phyloP scores from a whole-genome alignment of 768 basidiomycete genomes.

The Boletus reticulatus region DNA sequence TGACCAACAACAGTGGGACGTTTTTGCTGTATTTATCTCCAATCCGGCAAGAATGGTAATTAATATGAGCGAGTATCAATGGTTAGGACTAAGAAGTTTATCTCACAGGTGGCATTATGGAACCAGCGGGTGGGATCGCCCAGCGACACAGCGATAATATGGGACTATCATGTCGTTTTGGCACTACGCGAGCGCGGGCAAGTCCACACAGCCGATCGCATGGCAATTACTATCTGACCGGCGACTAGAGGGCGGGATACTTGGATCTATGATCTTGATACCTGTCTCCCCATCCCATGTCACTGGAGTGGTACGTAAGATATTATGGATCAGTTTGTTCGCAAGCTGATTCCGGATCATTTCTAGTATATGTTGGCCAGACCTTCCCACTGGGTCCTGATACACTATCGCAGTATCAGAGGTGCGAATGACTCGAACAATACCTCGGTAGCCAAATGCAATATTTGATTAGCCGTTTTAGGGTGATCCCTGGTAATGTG shows the following conservation, averaged over 20 bases:
- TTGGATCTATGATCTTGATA: slow-evolving; percentile 76
- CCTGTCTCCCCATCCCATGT: slow-evolving; percentile 49
- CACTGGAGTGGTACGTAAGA: slow-evolving; percentile 43
- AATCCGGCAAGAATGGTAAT: slow-evolving; percentile 57
- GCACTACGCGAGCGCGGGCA: slow-evolving; percentile 40
- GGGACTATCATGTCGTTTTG: slow-evolving; percentile 77
- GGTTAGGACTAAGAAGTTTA: slow-evolving; percentile 1
- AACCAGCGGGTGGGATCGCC: slow-evolving; percentile 46
- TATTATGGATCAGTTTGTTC: background rate
- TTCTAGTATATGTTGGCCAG: slow-evolving; percentile 42
- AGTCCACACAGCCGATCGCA: background rate
- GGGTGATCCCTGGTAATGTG: slow-evolving; percentile 51
- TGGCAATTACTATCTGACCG: background rate
- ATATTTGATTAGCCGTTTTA: slow-evolving; percentile 48
- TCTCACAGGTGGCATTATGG: slow-evolving; percentile 60
- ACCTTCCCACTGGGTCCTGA: slow-evolving; percentile 40
- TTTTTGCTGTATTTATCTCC: slow-evolving; percentile 62
- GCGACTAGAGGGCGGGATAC: slow-evolving; percentile 14
- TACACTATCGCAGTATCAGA: slow-evolving; percentile 39
- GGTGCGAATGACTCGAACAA: slow-evolving; percentile 34
- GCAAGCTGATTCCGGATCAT: slow-evolving; percentile 18
- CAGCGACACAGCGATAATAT: slow-evolving; percentile 46
- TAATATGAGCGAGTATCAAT: background rate
- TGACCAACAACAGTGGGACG: slow-evolving; percentile 42
- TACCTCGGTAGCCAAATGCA: slow-evolving; percentile 2